These are phyloP conservation scores for Carpinus viminea DNA, from an alignment of 306 rosid genomes.

Conservation along the genomic window DNA sequence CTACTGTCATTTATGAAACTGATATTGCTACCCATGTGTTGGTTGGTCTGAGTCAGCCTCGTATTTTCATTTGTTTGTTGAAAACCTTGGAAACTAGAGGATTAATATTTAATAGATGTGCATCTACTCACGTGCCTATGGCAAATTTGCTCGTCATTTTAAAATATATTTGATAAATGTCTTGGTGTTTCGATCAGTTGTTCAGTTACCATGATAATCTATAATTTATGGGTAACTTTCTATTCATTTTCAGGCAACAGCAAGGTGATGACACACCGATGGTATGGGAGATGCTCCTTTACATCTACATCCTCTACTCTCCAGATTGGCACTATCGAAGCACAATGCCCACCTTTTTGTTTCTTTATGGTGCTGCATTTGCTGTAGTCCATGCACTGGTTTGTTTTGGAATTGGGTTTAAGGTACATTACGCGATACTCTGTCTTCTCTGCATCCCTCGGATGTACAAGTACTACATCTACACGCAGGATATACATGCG, in stretches of 20 bases:
- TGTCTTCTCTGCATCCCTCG: slow-evolving; percentile 84
- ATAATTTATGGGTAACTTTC: background rate
- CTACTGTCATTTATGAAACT: background rate
- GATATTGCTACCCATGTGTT: background rate
- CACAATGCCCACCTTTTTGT: slow-evolving; percentile 84
- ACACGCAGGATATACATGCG: slow-evolving; percentile 53
- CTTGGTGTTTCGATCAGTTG: background rate
- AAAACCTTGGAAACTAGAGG: background rate
- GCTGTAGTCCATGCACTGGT: slow-evolving; percentile 57
- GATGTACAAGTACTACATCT: slow-evolving; percentile 84
- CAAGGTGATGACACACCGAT: slow-evolving; percentile 87
- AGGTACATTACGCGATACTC: slow-evolving; percentile 62
- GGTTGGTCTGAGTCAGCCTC: too few species aligned
- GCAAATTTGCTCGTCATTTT: background rate
- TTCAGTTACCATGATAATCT: slow-evolving; percentile 6
- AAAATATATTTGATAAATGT: too few species aligned
- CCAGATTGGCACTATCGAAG: slow-evolving; percentile 89
- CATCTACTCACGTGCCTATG: background rate
- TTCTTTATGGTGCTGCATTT: slow-evolving; percentile 66
- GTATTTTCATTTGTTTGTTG: background rate
- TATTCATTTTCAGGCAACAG: slow-evolving; percentile 62
- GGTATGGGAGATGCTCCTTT: slow-evolving; percentile 92
- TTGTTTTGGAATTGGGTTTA: slow-evolving; percentile 64
- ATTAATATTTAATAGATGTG: too few species aligned
- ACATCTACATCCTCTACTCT: slow-evolving; percentile 77